Percentiles rank a stretch among this genome's conserved stretches.
Conservation (phyloP, 352 stramenopile species). For the Pythium aphanidermatum region DNA sequence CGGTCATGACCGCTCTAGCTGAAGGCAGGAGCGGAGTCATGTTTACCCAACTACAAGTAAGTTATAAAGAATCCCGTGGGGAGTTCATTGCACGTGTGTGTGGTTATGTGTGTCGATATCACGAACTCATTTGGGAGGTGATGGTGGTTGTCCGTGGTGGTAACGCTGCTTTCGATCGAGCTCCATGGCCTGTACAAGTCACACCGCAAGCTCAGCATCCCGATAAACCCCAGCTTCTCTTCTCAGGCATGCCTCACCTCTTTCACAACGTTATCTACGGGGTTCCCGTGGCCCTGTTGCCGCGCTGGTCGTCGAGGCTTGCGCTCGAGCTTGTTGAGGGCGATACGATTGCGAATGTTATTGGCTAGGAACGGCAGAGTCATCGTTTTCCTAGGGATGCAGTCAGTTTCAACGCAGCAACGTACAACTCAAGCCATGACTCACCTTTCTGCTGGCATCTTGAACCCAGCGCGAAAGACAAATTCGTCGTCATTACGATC, state of each 20-base stretch:
- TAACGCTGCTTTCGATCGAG: constrained; percentile 52
- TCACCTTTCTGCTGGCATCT: constrained; percentile 76
- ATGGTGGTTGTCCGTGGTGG: constrained; percentile 24
- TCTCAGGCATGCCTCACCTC: constrained; percentile 32
- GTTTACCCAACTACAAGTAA: too few species aligned
- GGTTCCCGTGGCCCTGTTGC: constrained; percentile 34
- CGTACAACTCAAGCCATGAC: constrained; percentile 1
- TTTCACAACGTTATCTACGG: constrained; percentile 60
- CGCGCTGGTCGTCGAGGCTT: constrained; percentile 47
- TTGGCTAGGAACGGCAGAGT: constrained; percentile 66
- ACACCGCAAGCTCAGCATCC: neutral
- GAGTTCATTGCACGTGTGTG: too few species aligned
- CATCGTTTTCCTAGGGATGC: constrained; percentile 70
- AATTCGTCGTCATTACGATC: constrained; percentile 69
- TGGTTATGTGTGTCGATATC: too few species aligned
- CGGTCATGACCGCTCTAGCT: too few species aligned
- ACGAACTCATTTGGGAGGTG: constrained; percentile 17
- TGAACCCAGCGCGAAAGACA: constrained; percentile 77
- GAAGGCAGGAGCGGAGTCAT: too few species aligned
- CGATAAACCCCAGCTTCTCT: too few species aligned
- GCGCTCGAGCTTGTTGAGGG: constrained; percentile 64
- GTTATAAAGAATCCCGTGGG: too few species aligned
- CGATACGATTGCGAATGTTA: constrained; percentile 55
- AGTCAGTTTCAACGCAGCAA: too few species aligned
- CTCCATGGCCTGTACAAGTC: constrained; percentile 42